Base-by-base conservation (phyloP, 768 basidiomycete genomes). In the Lentinula edodes region DNA sequence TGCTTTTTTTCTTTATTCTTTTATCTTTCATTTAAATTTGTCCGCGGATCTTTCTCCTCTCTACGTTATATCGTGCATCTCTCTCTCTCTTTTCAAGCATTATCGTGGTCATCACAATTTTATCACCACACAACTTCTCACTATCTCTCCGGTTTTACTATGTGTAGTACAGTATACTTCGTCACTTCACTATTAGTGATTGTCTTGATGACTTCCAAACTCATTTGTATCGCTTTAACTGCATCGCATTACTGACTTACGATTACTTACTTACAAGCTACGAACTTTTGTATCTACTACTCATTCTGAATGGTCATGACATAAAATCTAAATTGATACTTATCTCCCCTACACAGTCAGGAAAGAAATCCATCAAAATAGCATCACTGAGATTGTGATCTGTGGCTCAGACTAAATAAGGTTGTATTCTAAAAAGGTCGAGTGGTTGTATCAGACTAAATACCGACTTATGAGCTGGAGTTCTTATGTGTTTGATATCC, bases 201-300 rank as follows among this genome's bases (percentile, higher is more conserved):
- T 58, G 56, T 58, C 56, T 58, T 58, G 56, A 58, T 58, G 56
- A 46, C 56, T 46, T 28, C 39, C 23, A 32, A 28, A 13, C 32
- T 45, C 28, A 58, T 45, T 58, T 58, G 56, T 58, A 58, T 58
- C 56, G n/a, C 43, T 58, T 46, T 42, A n/a, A 43, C 18, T 28
- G 28, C 45, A 43, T 56, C 15, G 38, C 54, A 56, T 56, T 56
- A 28, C 54, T 56, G 42, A 28, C 54, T 56, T 36, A 56, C 41
- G 36, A 56, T 12, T 42, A 9, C 20, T 43, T 56, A 54, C 52
- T 35, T 54, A 34, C 52, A 36, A 9, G 28, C 56, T 58, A 58
- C 56, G 56, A 58, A 58, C 56, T 58, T 58, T 23, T 58, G 56
- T 58, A 43, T 58, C 56, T 58, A 58, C 32, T 58, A 58, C 28